Evolutionary conservation across 2,329 filamentous ascomycete genomes (phyloP), one percentile per base, ranked within the genome.

Genomic region (Cordyceps tenuipes): DNA sequence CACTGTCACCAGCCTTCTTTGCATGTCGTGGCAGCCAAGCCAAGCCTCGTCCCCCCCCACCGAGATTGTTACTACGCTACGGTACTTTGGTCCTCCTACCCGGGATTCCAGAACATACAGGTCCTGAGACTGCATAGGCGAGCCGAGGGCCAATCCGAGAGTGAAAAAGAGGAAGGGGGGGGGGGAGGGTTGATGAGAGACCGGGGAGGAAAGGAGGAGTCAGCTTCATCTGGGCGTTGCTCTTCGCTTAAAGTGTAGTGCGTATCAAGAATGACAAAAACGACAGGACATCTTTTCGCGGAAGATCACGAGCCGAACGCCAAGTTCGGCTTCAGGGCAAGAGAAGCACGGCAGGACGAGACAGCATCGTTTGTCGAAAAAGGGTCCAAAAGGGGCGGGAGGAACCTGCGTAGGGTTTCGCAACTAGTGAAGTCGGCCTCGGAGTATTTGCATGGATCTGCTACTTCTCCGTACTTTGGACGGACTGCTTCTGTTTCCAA

Each of bases 401-500:
- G n/a, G n/a, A n/a, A 41, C 17, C 47, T 49, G 46, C n/a, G 44
- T 31, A 43, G 55, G 55, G n/a, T 43, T 50, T 41, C 17, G n/a
- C 7, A 54, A 41, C 36, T n/a, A n/a, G n/a, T n/a, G n/a, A n/a
- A n/a, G n/a, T n/a, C n/a, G 43, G 50, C 51, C 34, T 47, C 50
- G 60, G 54, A 60, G 61, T 52, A 39, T 60, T 64, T 64, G 64
- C 64, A 66, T 65, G 77, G 71, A 77, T 74, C 71, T 75, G n/a
- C n/a, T n/a, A n/a, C n/a, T n/a, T n/a, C n/a, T n/a, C n/a, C n/a
- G n/a, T n/a, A 71, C 70, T 71, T 72, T 74, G 76, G 26, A 76
- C 76, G 26, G 75, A n/a, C 76, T 78, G 75, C 72, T 74, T 36
- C 26, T 29, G 26, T 29, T 36, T 7, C 34, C 34, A 36, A 12